These are phyloP conservation scores for Gracilariopsis chorda DNA, from an alignment of 23 red algal genomes.

Conservation along the genomic window DNA sequence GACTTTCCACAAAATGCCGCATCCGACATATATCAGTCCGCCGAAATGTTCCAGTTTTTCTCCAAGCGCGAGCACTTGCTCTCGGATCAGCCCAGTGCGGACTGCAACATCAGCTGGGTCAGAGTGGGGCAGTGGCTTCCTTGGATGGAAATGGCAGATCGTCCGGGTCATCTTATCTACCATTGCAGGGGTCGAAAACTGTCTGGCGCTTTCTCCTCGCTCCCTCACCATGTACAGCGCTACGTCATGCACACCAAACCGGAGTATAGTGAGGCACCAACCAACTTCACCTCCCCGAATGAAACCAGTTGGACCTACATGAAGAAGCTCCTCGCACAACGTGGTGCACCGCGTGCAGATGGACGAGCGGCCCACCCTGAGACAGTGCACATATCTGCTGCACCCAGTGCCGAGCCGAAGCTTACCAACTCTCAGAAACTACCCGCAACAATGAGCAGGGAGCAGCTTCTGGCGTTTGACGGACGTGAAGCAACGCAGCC, in stretches of 20 bases:
- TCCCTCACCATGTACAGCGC: conserved; percentile 59
- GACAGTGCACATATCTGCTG: neutral
- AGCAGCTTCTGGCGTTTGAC: conserved; percentile 50
- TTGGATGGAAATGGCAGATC: conserved; percentile 92
- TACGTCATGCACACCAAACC: conserved; percentile 62
- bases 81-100: conserved; percentile 56
- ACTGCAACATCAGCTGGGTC: conserved; percentile 77
- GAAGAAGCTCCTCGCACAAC: conserved; percentile 69
- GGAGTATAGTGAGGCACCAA: conserved; percentile 74
- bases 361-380: conserved; percentile 59
- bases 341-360: conserved; percentile 74
- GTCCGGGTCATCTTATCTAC: conserved; percentile 83
- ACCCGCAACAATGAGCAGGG: conserved; percentile 24
- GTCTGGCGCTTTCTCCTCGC: conserved; percentile 55
- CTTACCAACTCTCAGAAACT: neutral
- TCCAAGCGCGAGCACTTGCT: conserved; percentile 62
- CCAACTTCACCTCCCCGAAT: conserved; percentile 76
- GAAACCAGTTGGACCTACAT: conserved; percentile 98
- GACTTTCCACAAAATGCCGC: conserved; percentile 65
- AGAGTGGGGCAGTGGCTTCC: conserved; percentile 95
- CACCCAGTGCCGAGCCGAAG: neutral
- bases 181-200: conserved; percentile 87
- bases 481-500: conserved; percentile 28
- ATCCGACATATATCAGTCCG: conserved; percentile 71
- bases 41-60: conserved; percentile 95